These are phyloP conservation scores for Paraphoma chrysanthemicola DNA, from an alignment of 2,329 filamentous ascomycete species.

Conservation along the genomic window DNA sequence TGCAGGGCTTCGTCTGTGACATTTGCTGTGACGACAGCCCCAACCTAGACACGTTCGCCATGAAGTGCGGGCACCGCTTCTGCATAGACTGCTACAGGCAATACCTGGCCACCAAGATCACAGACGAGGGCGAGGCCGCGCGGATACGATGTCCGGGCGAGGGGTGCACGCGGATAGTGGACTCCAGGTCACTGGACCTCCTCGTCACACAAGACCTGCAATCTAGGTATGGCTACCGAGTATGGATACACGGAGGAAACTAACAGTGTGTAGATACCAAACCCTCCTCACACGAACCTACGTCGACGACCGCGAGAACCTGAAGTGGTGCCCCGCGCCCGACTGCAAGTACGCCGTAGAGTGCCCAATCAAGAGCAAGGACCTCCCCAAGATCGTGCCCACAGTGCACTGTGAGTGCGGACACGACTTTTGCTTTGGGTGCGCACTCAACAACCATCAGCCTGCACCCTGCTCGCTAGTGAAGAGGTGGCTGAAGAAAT, in stretches of 20 bases:
- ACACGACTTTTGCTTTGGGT: slow-evolving; percentile 94
- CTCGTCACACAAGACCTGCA: slow-evolving; percentile 67
- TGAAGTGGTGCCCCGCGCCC: slow-evolving; percentile 98
- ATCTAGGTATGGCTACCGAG: slow-evolving; percentile 55
- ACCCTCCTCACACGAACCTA: slow-evolving; percentile 90
- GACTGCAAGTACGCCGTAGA: slow-evolving; percentile 94
- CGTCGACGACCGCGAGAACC: slow-evolving; percentile 92
- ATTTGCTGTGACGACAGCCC: slow-evolving; percentile 93
- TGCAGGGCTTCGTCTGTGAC: slow-evolving; percentile 85
- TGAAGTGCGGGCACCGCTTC: slow-evolving; percentile 94
- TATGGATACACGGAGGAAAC: not conserved
- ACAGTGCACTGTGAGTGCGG: slow-evolving; percentile 87
- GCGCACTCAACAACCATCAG: slow-evolving; percentile 87
- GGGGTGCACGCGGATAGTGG: slow-evolving; percentile 86
- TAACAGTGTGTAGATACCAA: slow-evolving; percentile 70
- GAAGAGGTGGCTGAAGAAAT: slow-evolving; percentile 97
- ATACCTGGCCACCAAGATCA: slow-evolving; percentile 91
- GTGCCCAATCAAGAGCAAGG: slow-evolving; percentile 85
- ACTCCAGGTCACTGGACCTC: slow-evolving; percentile 84
- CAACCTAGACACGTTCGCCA: slow-evolving; percentile 81
- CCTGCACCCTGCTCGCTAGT: slow-evolving; percentile 90
- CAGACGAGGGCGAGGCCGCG: slow-evolving; percentile 92
- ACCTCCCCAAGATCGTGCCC: slow-evolving; percentile 83
- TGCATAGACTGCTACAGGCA: slow-evolving; percentile 92
- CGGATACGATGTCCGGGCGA: slow-evolving; percentile 92